A percentile compares a stretch with the other conserved stretches of the same genome.
Evolutionary conservation across 805 yeast genomes (phyloP).

Genomic region (Monosporozyma siamensis): DNA sequence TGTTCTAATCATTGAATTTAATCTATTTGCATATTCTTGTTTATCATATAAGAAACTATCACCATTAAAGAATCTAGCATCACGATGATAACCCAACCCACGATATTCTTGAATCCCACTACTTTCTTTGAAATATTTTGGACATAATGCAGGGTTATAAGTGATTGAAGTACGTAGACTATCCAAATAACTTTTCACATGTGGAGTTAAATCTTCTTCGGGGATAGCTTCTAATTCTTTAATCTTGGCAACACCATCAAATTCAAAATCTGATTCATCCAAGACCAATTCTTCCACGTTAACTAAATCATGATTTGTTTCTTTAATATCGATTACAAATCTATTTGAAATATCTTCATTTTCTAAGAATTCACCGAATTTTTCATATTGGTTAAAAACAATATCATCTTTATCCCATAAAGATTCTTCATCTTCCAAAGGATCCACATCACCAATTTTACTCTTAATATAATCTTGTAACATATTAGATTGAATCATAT

Average conservation of each 20-base stretch:
- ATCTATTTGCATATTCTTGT: constrained; percentile 7
- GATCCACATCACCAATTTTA: not conserved
- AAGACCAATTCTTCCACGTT: constrained; percentile 13
- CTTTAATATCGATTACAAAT: constrained; percentile 10
- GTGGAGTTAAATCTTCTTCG: constrained; percentile 11
- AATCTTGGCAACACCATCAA: constrained; percentile 21
- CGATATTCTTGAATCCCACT: not conserved
- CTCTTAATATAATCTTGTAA: constrained; percentile 9
- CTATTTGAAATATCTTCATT: constrained; percentile 6
- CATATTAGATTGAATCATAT: constrained; percentile 19
- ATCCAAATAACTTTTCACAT: constrained; percentile 26
- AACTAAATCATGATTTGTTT: constrained; percentile 7
- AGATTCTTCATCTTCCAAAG: not conserved
- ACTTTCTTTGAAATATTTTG: constrained; percentile 32
- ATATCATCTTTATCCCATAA: constrained; percentile 3
- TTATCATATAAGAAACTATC: constrained; percentile 22
- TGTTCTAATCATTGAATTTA: constrained; percentile 41
- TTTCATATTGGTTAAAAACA: constrained; percentile 15
- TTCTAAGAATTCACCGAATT: constrained; percentile 14
- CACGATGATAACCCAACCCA: constrained; percentile 38
- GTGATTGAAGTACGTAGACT: constrained; percentile 29
- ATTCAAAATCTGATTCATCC: constrained; percentile 19
- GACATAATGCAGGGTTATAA: constrained; percentile 26
- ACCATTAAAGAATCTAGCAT: constrained; percentile 52
- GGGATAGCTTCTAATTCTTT: constrained; percentile 16